phyloP scores from a whole-genome alignment of 371 early-diverging fungal species.

The Rhizopus delemar region DNA sequence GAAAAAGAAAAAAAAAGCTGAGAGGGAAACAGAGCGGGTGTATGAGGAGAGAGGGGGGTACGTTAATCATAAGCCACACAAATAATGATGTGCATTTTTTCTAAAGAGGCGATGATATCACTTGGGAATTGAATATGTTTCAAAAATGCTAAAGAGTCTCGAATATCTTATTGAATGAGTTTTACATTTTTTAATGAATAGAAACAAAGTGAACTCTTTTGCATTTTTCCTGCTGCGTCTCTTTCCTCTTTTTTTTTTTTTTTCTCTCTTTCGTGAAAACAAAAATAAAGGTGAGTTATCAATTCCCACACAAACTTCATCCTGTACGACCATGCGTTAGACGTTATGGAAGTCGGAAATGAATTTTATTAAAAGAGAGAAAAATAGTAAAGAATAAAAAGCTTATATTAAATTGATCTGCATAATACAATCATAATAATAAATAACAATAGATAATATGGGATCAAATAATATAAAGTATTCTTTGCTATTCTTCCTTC shows the following conservation, averaged over 20 bases:
- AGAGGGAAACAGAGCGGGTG: background rate
- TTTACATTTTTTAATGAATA: slow-evolving; percentile 8
- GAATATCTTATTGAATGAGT: slow-evolving; percentile 1
- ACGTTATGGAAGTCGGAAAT: slow-evolving; percentile 23
- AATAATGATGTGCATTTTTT: background rate
- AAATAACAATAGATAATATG: no score
- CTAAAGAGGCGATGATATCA: slow-evolving; percentile 2
- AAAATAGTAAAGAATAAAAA: slow-evolving; percentile 5
- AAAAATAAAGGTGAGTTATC: slow-evolving; percentile 11
- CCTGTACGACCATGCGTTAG: slow-evolving; percentile 26
- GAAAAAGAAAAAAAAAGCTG: background rate
- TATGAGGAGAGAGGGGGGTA: background rate
- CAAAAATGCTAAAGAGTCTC: slow-evolving; percentile 1
- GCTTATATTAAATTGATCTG: background rate
- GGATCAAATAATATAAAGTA: background rate
- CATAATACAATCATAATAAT: no score
- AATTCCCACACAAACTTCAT: slow-evolving; percentile 7
- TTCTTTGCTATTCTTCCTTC: background rate
- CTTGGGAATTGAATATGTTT: background rate
- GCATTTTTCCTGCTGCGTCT: background rate
- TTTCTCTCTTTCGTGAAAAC: background rate
- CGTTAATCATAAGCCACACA: background rate
- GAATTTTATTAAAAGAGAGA: slow-evolving; percentile 17
- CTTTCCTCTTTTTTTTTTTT: slow-evolving; percentile 5
- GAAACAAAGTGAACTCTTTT: background rate